Base-by-base conservation (phyloP, 148 eudicot genomes). In the Rhododendron simsii region DNA sequence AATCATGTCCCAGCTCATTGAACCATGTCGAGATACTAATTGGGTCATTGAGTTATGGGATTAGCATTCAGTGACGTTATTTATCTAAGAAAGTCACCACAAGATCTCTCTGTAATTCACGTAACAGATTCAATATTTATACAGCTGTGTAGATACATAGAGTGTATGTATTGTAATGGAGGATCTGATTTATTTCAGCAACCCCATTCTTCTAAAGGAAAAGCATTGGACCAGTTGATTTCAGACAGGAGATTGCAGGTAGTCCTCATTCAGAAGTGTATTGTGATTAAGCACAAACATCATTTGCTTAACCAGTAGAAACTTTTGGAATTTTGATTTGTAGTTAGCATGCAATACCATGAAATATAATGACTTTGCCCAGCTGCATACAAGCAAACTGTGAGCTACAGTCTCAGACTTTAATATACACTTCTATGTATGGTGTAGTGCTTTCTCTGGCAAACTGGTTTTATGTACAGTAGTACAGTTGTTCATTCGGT, bases 241-340 rank as follows among this genome's bases (percentile, higher is more conserved):
- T 84, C 75, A 13, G 91, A 83, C 20, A 93, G 87, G 86, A 80
- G 87, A 87, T 50, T 83, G 84, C 89, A 88, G 89, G 92, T 89
- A 26, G 41, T 86, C 20, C 82, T 50, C 33, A 82, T 28, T 69
- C 48, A n/a, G 59, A 37, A 69, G 15, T 48, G 6, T 48, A 18
- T 75, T 33, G 81, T 86, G 82, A 82, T 80, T 75, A 44, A 67
- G 67, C 51, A 30, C 45, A 23, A 0, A 61, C 3, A 26, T 44
- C 51, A 74, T 21, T 53, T n/a, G 61, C 20, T 48, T 55, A 79
- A 53, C 51, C 55, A 28, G 80, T 48, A 45, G 37, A 41, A 45
- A 10, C 41, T 83, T 87, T 65, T 18, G 44, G 39, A 6, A 26
- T 81, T 71, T 37, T 48, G 35, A 13, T 59, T 51, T 51, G 51